Evolutionary conservation across 108 stramenopile genomes (phyloP), one percentile per base, ranked within the genome.

Genomic region (Nitzschia sp.): DNA sequence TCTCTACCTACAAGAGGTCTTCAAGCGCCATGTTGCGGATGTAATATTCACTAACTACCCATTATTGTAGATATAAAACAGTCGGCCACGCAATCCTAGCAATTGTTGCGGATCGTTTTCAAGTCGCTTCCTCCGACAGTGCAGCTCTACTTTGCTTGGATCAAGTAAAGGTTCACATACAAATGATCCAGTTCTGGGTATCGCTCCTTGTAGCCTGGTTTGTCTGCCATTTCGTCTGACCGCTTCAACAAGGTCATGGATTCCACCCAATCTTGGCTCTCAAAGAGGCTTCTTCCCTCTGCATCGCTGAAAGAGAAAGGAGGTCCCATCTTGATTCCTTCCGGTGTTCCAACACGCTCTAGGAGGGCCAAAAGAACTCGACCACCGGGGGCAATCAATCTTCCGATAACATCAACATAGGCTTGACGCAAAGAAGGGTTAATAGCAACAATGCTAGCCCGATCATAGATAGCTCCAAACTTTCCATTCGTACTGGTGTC

Each of bases 391-490:
- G 60, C 68, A 0, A 90, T 43, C 39, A 90, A 26, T 20, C 73
- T 72, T 34, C 78, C 77, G 52, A 90, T 62, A 5, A 81, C 55
- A 15, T 75, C 50, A 12, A 83, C 83, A 75, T 93, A 93, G 1
- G 71, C 63, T 19, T 74, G 50, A 6, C 89, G 76, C 41, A 85
- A 51, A 0, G 64, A 22, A 3, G 92, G 92, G 12, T 88, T 56
- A 62, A 93, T 93, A 38, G 89, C 92, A 25, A 91, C 89, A 57
- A 93, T 77, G 9, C 88, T 87, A 10, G 75, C 92, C 26, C 92
- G 86, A 76, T 93, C 92, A 38, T 66, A 89, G 21, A 91, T 86
- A 10, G 71, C 66, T 50, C 90, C 89, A 68, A 93, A 85, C 25
- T 42, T 60, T 26, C 76, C 85, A 14, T 60, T 53, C 2, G 61